Evolutionary conservation across 352 stramenopile species (phyloP).

Genomic region (Phytophthora quininea): DNA sequence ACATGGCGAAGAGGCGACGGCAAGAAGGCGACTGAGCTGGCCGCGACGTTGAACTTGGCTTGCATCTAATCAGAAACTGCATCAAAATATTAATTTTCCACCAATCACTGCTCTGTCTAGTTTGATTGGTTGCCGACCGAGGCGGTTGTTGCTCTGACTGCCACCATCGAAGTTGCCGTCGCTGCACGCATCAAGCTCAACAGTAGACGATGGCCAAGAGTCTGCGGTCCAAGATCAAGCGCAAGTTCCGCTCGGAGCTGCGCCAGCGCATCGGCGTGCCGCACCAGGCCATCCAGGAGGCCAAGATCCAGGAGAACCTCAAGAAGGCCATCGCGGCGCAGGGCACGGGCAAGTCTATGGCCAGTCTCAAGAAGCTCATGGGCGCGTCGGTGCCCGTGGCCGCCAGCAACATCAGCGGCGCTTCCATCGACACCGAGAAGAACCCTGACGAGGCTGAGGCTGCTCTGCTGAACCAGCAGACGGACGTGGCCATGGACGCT

Average conservation of each 20-base stretch:
- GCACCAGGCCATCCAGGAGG: slow-evolving; percentile 70
- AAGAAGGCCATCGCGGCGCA: slow-evolving; percentile 78
- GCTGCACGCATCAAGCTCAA: background rate
- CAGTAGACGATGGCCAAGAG: slow-evolving; percentile 80
- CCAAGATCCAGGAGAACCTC: slow-evolving; percentile 87
- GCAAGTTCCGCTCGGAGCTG: slow-evolving; percentile 88
- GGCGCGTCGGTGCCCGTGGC: slow-evolving; percentile 55
- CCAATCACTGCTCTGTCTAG: slow-evolving; percentile 19
- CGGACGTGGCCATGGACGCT: slow-evolving; percentile 41
- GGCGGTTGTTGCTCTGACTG: slow-evolving; percentile 12
- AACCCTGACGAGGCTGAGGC: slow-evolving; percentile 49
- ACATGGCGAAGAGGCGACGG: slow-evolving; percentile 13
- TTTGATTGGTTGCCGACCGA: slow-evolving; percentile 38
- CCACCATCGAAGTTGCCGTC: slow-evolving; percentile 24
- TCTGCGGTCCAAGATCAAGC: slow-evolving; percentile 91
- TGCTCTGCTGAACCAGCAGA: slow-evolving; percentile 54
- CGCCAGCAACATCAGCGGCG: slow-evolving; percentile 46
- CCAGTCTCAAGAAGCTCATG: slow-evolving; percentile 80
- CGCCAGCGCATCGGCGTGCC: slow-evolving; percentile 82
- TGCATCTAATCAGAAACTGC: slow-evolving; percentile 44
- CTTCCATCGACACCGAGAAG: slow-evolving; percentile 38
- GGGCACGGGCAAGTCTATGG: slow-evolving; percentile 62
- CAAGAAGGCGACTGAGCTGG: slow-evolving; percentile 1
- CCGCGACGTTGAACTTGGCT: slow-evolving; percentile 19
- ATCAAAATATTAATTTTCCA: slow-evolving; percentile 22